phyloP scores from a whole-genome alignment of 352 stramenopile genomes.

The Globisporangium abappressorium region DNA sequence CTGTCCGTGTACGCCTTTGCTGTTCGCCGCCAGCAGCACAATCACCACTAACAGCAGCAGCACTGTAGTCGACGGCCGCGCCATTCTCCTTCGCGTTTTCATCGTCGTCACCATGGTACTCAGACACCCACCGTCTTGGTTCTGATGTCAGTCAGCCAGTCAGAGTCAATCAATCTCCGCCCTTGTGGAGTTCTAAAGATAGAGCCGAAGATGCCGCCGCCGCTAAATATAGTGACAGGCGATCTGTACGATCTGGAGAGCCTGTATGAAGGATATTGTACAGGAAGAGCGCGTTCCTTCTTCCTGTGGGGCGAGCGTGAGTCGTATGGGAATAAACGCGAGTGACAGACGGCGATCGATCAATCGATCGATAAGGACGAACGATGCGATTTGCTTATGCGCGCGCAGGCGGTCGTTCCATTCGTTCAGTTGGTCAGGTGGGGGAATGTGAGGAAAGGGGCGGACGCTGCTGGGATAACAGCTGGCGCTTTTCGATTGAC shows the following conservation, averaged over 20 bases:
- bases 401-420: not conserved
- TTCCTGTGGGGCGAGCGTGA: not conserved
- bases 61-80: too few species aligned
- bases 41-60: not conserved
- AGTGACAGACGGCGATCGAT: not conserved
- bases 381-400: not conserved
- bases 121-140: not conserved
- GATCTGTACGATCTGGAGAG: not conserved
- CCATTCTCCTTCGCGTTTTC: not conserved
- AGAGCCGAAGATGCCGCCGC: not conserved
- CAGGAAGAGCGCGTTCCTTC: not conserved
- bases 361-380: not conserved
- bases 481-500: not conserved
- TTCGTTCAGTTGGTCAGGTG: not conserved
- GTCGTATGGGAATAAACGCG: not conserved
- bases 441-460: not conserved
- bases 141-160: not conserved
- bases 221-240: not conserved
- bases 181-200: not conserved
- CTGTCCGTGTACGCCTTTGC: not conserved
- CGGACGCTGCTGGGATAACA: not conserved
- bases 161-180: not conserved
- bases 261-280: not conserved
- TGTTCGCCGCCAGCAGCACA: not conserved
- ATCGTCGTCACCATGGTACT: not conserved